These are phyloP conservation scores for Cymbopogon citratus DNA, from an alignment of 176 grass and related monocot species.

Conservation along the genomic window DNA sequence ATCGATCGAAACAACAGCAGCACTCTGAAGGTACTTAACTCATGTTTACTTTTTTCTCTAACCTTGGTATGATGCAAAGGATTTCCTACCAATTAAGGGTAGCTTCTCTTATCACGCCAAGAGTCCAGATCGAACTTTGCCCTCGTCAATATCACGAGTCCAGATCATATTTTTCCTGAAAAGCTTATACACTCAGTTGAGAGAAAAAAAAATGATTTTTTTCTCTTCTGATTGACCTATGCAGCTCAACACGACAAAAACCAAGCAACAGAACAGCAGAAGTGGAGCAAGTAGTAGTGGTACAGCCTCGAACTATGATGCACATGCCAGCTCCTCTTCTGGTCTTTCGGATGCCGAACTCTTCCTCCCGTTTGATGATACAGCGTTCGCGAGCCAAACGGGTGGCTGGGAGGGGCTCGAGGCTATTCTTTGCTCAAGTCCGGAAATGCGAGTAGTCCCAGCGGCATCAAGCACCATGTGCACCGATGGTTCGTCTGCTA, in stretches of 20 bases:
- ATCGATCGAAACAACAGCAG: neutral
- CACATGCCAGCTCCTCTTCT: neutral
- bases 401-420: conserved; percentile 7
- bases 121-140: neutral
- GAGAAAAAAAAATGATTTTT: neutral
- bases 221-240: neutral
- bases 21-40: conserved; percentile 18
- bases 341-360: conserved; percentile 6
- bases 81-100: neutral
- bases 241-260: neutral
- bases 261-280: neutral
- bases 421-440: neutral
- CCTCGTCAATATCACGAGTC: neutral
- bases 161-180: neutral
- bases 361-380: conserved; percentile 5
- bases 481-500: conserved; percentile 14
- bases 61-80: neutral
- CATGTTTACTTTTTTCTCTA: neutral
- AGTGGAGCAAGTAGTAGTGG: neutral
- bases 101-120: conserved; percentile 10
- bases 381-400: neutral
- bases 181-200: neutral
- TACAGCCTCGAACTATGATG: neutral
- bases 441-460: neutral
- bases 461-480: conserved; percentile 3